phyloP scores from a whole-genome alignment of 768 basidiomycete species.

The Suillus subluteus region DNA sequence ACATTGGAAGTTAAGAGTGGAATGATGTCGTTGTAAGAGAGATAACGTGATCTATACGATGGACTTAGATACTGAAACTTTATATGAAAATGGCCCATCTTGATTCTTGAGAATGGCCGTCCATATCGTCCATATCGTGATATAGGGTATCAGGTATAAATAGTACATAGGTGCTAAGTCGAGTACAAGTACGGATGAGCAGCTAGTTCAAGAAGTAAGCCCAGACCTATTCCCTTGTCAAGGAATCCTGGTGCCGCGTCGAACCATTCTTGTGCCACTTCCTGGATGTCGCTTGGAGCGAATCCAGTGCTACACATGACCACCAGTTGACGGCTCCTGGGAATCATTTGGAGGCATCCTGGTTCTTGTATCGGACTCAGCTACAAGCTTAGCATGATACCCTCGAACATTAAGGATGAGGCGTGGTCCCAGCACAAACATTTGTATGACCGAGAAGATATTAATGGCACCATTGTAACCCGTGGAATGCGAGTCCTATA shows the following conservation, averaged over 20 bases:
- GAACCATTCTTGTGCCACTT: not conserved
- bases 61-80: not conserved
- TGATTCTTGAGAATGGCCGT: not conserved
- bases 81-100: not conserved
- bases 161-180: not conserved
- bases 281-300: not conserved
- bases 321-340: not conserved
- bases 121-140: not conserved
- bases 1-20: not conserved
- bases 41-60: constrained; percentile 4
- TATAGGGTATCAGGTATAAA: not conserved
- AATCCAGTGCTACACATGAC: not conserved
- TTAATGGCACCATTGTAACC: not conserved
- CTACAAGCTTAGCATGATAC: not conserved
- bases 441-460: not conserved
- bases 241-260: not conserved
- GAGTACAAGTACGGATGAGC: not conserved
- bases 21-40: not conserved
- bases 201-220: not conserved
- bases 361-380: not conserved
- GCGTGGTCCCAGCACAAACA: constrained; percentile 5
- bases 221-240: not conserved
- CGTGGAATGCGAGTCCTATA: not conserved
- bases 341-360: not conserved
- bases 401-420: constrained; percentile 3